Conservation (phyloP, 2,329 filamentous ascomycete species). For the Ceratocystis colombiana region DNA sequence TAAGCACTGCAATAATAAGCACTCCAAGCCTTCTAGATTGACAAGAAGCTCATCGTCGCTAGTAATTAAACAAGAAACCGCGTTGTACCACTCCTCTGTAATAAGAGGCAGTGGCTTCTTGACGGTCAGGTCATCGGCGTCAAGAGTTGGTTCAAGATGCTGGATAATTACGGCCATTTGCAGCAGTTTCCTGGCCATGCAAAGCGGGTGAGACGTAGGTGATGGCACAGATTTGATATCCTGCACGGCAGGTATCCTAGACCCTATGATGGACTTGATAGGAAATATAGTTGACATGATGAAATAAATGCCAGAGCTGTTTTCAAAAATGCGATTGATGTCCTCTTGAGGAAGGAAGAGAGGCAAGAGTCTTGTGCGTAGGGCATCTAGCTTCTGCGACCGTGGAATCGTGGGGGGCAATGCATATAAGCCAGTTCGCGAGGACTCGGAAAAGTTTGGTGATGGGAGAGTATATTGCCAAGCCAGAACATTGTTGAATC, state of each 20-base stretch:
- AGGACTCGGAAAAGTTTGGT: slow-evolving; percentile 16
- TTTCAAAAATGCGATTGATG: slow-evolving; percentile 31
- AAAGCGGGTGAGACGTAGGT: slow-evolving; percentile 39
- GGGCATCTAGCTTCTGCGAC: slow-evolving; percentile 23
- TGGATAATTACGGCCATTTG: slow-evolving; percentile 40
- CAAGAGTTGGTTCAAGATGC: slow-evolving; percentile 34
- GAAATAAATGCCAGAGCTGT: slow-evolving; percentile 30
- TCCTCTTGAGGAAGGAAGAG: slow-evolving; percentile 33
- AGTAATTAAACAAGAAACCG: slow-evolving; percentile 36
- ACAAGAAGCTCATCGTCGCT: slow-evolving; percentile 44
- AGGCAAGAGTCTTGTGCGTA: slow-evolving; percentile 27
- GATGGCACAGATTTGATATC: slow-evolving; percentile 33
- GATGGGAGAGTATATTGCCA: slow-evolving; percentile 23
- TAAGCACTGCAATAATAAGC: slow-evolving; percentile 40
- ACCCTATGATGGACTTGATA: slow-evolving; percentile 30
- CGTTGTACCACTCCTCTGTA: slow-evolving; percentile 32
- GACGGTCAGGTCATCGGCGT: slow-evolving; percentile 30
- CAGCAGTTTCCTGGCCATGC: slow-evolving; percentile 41
- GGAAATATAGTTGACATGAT: slow-evolving; percentile 31
- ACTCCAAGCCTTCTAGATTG: slow-evolving; percentile 45
- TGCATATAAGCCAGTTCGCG: slow-evolving; percentile 10
- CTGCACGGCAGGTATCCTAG: slow-evolving; percentile 27
- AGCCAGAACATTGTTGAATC: slow-evolving; percentile 14
- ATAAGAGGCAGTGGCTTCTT: slow-evolving; percentile 28
- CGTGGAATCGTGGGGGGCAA: slow-evolving; percentile 16